Percentiles rank a stretch among this genome's conserved stretches.
Conservation (phyloP, 2,329 filamentous ascomycete genomes). For the Hymenoscyphus occultus region DNA sequence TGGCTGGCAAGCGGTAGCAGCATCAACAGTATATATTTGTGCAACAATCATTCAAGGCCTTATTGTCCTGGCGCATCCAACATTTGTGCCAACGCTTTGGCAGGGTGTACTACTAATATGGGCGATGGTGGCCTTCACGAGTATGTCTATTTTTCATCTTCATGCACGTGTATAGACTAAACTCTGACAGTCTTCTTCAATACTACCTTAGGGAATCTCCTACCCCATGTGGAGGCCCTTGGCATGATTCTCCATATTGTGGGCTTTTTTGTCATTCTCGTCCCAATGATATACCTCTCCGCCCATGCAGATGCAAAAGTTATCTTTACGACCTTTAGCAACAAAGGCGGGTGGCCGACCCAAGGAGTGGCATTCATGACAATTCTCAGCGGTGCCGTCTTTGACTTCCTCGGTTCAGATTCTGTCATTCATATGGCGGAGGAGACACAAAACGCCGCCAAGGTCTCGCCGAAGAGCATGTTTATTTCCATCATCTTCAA, state of each 20-base stretch:
- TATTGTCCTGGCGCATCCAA: slow-evolving; percentile 4
- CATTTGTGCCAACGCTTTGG: slow-evolving; percentile 6
- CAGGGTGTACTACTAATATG: slow-evolving; percentile 5
- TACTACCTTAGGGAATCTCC: slow-evolving; percentile 8
- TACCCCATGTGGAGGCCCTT: slow-evolving; percentile 11
- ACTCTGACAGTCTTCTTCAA: slow-evolving; percentile 14
- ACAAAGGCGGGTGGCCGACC: slow-evolving; percentile 15
- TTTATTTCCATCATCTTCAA: slow-evolving; percentile 49
- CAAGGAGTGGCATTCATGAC: slow-evolving; percentile 15
- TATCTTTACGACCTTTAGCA: slow-evolving; percentile 18
- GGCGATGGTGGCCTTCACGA: slow-evolving; percentile 3
- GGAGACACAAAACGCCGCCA: slow-evolving; percentile 47
- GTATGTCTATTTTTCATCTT: slow-evolving; percentile 5
- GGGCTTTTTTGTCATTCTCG: slow-evolving; percentile 14
- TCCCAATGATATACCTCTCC: slow-evolving; percentile 12
- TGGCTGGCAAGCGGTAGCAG: slow-evolving; percentile 24
- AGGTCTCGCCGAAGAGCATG: slow-evolving; percentile 49
- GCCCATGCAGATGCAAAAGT: slow-evolving; percentile 9
- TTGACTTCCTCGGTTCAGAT: slow-evolving; percentile 7
- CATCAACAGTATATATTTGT: slow-evolving; percentile 6
- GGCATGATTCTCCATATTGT: slow-evolving; percentile 13
- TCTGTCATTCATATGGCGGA: slow-evolving; percentile 39
- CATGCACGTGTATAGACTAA: slow-evolving; percentile 6
- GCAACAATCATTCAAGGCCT: slow-evolving; percentile 8
- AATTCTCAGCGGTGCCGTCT: slow-evolving; percentile 5